Conservation (phyloP, 169 alveolate species). For the Plasmodium knowlesi region DNA sequence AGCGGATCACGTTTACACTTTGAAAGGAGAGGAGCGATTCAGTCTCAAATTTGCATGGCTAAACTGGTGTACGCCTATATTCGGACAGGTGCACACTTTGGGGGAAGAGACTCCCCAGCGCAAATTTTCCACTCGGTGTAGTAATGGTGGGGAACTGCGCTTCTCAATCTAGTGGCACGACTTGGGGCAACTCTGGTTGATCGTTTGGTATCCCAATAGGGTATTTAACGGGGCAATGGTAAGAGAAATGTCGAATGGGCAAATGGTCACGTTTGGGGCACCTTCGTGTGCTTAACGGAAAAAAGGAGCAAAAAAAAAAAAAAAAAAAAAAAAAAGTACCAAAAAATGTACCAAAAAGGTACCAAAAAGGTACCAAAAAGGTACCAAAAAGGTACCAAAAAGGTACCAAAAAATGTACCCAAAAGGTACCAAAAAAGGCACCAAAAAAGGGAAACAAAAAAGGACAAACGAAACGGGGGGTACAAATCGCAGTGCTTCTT, state of each 20-base stretch:
- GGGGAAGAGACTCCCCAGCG: background rate
- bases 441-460: too few species aligned
- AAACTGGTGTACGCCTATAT: background rate
- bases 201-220: background rate
- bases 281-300: background rate
- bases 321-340: too few species aligned
- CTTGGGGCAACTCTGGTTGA: background rate
- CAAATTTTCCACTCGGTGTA: background rate
- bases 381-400: too few species aligned
- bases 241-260: background rate
- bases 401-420: too few species aligned
- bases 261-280: background rate
- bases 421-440: too few species aligned
- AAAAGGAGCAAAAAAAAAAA: background rate
- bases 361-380: too few species aligned
- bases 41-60: background rate
- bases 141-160: background rate
- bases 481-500: background rate
- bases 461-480: background rate
- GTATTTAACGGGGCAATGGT: background rate
- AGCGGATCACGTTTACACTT: background rate
- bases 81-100: background rate
- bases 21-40: background rate
- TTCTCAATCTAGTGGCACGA: background rate
- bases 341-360: too few species aligned